phyloP scores from a whole-genome alignment of 768 basidiomycete genomes.

The Phanerochaete carnosa region DNA sequence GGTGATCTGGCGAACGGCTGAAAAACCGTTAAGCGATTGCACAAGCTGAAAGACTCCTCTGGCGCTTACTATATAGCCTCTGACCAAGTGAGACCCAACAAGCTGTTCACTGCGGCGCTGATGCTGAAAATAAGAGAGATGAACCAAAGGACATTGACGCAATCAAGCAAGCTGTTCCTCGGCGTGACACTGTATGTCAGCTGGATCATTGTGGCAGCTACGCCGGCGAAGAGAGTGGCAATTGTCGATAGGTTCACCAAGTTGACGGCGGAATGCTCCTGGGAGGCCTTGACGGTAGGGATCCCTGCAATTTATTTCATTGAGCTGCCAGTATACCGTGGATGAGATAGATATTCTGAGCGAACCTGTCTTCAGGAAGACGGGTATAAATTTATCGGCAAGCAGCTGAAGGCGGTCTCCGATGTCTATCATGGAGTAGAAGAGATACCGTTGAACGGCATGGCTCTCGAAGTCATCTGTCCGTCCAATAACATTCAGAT shows the following conservation, averaged over 20 bases:
- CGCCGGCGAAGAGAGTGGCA: constrained; percentile 68
- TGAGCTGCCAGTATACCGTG: neutral
- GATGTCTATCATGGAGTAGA: constrained; percentile 5
- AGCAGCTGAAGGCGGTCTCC: constrained; percentile 6
- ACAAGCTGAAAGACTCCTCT: neutral
- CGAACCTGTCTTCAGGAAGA: constrained; percentile 8
- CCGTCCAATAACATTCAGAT: neutral
- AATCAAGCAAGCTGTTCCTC: constrained; percentile 29
- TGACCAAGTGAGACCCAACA: constrained; percentile 69
- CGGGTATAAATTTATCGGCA: constrained; percentile 2
- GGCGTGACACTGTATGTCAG: constrained; percentile 46
- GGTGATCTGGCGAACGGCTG: constrained; percentile 67
- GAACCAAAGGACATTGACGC: constrained; percentile 69
- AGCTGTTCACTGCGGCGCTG: constrained; percentile 64
- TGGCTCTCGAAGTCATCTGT: constrained; percentile 7
- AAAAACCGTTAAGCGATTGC: neutral
- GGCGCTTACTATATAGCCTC: constrained; percentile 69
- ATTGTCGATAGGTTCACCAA: constrained; percentile 67
- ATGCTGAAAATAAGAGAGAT: constrained; percentile 68
- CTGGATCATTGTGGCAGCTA: constrained; percentile 67
- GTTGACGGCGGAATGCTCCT: constrained; percentile 63
- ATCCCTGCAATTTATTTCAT: constrained; percentile 40
- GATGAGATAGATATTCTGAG: neutral
- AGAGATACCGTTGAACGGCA: constrained; percentile 6
- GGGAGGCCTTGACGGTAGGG: constrained; percentile 66